phyloP scores from a whole-genome alignment of 495 filamentous ascomycete species.

The Clohesyomyces aquaticus region DNA sequence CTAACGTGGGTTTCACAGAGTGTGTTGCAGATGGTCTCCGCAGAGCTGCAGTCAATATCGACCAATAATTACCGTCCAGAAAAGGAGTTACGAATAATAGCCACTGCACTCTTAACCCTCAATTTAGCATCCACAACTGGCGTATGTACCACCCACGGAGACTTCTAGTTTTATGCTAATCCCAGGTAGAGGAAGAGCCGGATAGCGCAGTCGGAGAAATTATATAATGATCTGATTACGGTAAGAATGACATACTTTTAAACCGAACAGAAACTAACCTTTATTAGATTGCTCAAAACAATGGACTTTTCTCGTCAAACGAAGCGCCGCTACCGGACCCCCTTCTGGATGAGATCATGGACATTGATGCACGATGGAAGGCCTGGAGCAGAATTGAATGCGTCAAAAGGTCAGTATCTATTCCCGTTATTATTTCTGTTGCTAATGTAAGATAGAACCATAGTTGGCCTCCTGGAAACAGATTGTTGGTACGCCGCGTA shows the following conservation, averaged over 20 bases:
- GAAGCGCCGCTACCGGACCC: slow-evolving; percentile 54
- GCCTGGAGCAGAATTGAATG: slow-evolving; percentile 59
- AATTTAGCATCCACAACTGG: slow-evolving; percentile 57
- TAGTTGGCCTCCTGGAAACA: slow-evolving; percentile 54
- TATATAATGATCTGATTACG: slow-evolving; percentile 57
- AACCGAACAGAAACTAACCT: background rate
- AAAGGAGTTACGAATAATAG: slow-evolving; percentile 52
- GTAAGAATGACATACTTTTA: slow-evolving; percentile 42
- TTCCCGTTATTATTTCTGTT: background rate
- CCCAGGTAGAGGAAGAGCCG: slow-evolving; percentile 51
- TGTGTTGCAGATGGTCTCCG: slow-evolving; percentile 51
- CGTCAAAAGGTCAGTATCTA: slow-evolving; percentile 50
- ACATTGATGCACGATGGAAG: slow-evolving; percentile 58
- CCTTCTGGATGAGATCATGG: slow-evolving; percentile 53
- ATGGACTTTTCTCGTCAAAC: slow-evolving; percentile 55
- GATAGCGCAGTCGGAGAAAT: slow-evolving; percentile 54
- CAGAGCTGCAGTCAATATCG: slow-evolving; percentile 51
- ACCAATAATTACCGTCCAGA: slow-evolving; percentile 48
- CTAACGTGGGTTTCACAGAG: slow-evolving; percentile 46
- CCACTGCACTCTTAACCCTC: slow-evolving; percentile 54
- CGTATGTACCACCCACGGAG: slow-evolving; percentile 41
- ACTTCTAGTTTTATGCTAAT: slow-evolving; percentile 27
- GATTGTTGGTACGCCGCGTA: slow-evolving; percentile 59
- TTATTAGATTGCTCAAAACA: slow-evolving; percentile 54
- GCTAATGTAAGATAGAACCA: slow-evolving; percentile 47